Base-by-base conservation (phyloP, 2,329 filamentous ascomycete genomes). In the Westerdykella aurantiaca region DNA sequence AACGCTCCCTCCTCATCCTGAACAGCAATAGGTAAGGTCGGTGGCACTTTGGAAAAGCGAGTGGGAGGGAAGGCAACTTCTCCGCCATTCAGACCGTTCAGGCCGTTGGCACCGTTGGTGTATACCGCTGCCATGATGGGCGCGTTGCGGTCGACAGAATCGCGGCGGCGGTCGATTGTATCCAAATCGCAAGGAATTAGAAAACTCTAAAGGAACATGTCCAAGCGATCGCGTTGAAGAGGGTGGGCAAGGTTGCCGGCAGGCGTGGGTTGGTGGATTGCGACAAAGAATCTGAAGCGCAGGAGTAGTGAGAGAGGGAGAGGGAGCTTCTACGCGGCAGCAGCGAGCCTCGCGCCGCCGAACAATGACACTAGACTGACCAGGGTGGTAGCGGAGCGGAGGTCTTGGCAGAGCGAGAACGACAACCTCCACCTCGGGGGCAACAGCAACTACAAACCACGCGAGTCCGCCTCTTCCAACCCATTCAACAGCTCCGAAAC, bases 1-100 rank as follows among this genome's bases (percentile, higher is more conserved):
- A 79, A 74, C 56, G 82, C 79, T 49, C 76, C 79, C 55, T 82
- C 80, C n/a, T 18, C 33, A 40, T 73, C 76, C 42, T 74, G 76
- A 44, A 83, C 78, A 43, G 80, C 80, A 57, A 84, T 82, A 58
- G 82, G 80, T 59, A 84, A 80, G 45, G 77, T 74, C 41, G 75
- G 73, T 33, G 80, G 80, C 37, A 83, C 80, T 57, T 81, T 77
- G 45, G 77, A 75, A 64, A 81, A 83, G 41, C 80, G 79, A 49
- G 49, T 63, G 54, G 49, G 66, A 45, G 50, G 66, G 51, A 53
- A 70, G 61, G 50, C 59, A 52, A 43, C 55, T 34, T 63, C 56
- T 43, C 72, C 64, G 50, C 72, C 73, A 63, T 80, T 79, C 43
- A 71, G 58, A 58, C 75, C 58, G 41, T 63, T 61, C 29, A 57